Evolutionary conservation across 768 basidiomycete genomes (phyloP), one percentile per base, ranked within the genome.

Genomic region (Lepiota venenata): DNA sequence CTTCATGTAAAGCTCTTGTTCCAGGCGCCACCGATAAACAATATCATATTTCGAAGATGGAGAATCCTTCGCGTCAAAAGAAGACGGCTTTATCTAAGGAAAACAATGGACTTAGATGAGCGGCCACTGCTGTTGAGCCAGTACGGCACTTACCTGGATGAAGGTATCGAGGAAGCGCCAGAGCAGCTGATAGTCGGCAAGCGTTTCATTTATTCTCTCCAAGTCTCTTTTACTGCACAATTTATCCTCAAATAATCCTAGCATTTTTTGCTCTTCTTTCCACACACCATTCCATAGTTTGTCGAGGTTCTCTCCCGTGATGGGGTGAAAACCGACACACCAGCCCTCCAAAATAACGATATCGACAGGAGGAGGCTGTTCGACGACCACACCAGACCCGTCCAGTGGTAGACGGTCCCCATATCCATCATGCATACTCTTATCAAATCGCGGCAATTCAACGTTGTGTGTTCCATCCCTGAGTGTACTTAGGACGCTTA

Each of bases 291-390:
- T 66, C 80, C 87, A 92, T 27, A 77, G 72, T 37, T 64, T 64
- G 41, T 81, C 74, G 32, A 93, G 66, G 56, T 82, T 80, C 9
- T 73, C 68, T 15, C 59, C 43, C 0, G 73, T 61, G 5, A 91
- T 74, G 1, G 92, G 85, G 47, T 78, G 76, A 65, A 97, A 98
- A 0, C 96, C 95, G 20, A 90, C 83, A 69, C 87, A 93, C 97
- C 97, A 99, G 9, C 97, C 97, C 72, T 99, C 97, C 46, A 99
- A 72, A 46, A 99, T 78, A 47, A 98, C 87, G 12, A 98, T 73
- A 64, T 99, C 92, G 4, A 64, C 74, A 62, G 47, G 68, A 64
- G 58, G 72, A 32, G 68, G 68, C 16, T 69, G 71, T 11, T 64
- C 59, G 5, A 93, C 73, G 1, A 72, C 59, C 1, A 69, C 64